Evolutionary conservation across 1,139 yeast genomes (phyloP).

Genomic region (Protomyces inouyei): DNA sequence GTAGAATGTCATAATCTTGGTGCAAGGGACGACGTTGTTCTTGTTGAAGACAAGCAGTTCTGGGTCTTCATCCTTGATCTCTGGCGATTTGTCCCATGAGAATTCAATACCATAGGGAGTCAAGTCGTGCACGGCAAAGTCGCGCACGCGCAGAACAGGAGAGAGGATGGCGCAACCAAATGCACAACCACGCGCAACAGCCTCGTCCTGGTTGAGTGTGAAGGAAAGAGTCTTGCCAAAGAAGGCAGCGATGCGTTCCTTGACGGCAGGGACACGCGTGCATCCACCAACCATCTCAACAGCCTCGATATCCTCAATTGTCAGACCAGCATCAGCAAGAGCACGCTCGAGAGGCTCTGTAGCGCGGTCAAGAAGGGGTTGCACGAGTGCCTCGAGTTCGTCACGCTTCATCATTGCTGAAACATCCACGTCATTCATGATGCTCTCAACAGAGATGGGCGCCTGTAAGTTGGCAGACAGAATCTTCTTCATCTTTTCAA

Average conservation of each 20-base stretch:
- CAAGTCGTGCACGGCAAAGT: slow-evolving; percentile 94
- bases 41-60: slow-evolving; percentile 95
- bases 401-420: slow-evolving; percentile 85
- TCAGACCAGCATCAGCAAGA: slow-evolving; percentile 69
- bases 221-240: slow-evolving; percentile 85
- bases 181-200: slow-evolving; percentile 98
- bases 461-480: slow-evolving; percentile 93
- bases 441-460: slow-evolving; percentile 91
- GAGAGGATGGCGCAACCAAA: slow-evolving; percentile 99
- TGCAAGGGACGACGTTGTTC: slow-evolving; percentile 88
- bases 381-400: slow-evolving; percentile 82
- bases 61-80: slow-evolving; percentile 62
- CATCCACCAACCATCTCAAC: slow-evolving; percentile 97
- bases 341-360: slow-evolving; percentile 76
- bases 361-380: slow-evolving; percentile 73
- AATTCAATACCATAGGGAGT: slow-evolving; percentile 90
- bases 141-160: slow-evolving; percentile 97
- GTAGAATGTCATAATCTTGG: slow-evolving; percentile 90
- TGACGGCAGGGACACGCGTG: slow-evolving; percentile 92
- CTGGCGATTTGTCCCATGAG: slow-evolving; percentile 91
- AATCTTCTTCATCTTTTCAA: slow-evolving; percentile 92
- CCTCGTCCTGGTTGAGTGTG: slow-evolving; percentile 98
- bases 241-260: slow-evolving; percentile 69
- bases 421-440: slow-evolving; percentile 96
- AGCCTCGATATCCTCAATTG: slow-evolving; percentile 71